A percentile compares a stretch with the other conserved stretches of the same genome.
Conservation (phyloP, 148 eudicot genomes). For the Rhododendron mucronatum region DNA sequence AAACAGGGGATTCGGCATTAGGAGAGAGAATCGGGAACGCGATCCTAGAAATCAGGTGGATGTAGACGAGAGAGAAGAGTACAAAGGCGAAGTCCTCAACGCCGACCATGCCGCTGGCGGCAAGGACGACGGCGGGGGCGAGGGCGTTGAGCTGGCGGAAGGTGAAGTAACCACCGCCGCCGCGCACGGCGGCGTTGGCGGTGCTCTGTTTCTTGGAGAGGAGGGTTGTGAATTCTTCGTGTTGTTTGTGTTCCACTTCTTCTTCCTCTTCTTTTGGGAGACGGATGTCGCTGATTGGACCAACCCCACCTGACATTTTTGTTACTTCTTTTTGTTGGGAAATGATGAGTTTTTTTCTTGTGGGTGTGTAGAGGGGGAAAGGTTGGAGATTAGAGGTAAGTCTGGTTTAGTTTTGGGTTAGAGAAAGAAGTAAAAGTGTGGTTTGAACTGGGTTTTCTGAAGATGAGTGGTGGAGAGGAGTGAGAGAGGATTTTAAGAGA, state of each 20-base stretch:
- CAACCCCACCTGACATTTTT: background rate
- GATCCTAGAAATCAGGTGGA: slow-evolving; percentile 39
- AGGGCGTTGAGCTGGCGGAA: slow-evolving; percentile 53
- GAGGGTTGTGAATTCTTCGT: background rate
- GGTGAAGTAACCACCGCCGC: slow-evolving; percentile 12
- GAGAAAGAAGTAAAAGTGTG: background rate
- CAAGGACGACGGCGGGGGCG: slow-evolving; percentile 38
- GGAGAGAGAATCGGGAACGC: slow-evolving; percentile 46
- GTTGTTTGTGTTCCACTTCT: background rate
- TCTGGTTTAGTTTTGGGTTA: background rate
- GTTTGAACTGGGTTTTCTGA: background rate
- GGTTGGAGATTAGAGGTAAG: background rate
- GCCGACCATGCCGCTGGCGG: slow-evolving; percentile 52
- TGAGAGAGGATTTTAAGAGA: background rate
- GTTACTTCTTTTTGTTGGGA: background rate
- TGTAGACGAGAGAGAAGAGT: slow-evolving; percentile 45
- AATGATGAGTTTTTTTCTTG: background rate
- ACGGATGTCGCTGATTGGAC: background rate
- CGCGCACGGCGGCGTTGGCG: background rate
- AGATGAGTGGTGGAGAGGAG: background rate
- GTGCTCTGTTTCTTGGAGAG: background rate
- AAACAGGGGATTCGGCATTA: slow-evolving; percentile 23
- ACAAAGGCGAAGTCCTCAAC: slow-evolving; percentile 40
- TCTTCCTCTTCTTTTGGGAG: background rate
- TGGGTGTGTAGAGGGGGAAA: background rate